Evolutionary conservation across 805 yeast species (phyloP), one percentile per base, ranked within the genome.

Genomic region (Monosporozyma siamensis): DNA sequence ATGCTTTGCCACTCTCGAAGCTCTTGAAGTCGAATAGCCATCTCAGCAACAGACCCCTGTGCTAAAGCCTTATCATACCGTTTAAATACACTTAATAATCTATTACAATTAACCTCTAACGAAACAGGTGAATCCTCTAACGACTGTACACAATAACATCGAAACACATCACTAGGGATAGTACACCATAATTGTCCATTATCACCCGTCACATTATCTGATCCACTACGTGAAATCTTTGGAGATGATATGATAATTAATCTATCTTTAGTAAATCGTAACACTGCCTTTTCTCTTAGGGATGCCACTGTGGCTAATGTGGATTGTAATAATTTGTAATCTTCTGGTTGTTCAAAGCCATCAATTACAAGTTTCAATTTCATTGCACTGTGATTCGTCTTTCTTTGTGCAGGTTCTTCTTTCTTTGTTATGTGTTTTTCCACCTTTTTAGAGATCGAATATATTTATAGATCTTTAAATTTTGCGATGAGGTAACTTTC

Each of bases 131-230:
- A 53, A 17, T 56, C 63, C 10, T 63, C 52, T 15, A 50, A 54
- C 6, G 63, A 54, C 24, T 44, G 44, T 2, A 61, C 60, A 3
- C 44, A 44, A 38, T 60, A 61, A 4, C 47, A 40, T 22, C 49
- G 48, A 36, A 61, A 61, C 4, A 56, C 58, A 49, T 59, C 63
- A 8, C 41, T 41, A 2, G 64, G 64, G 7, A 59, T 54, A 8
- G 61, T 54, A 37, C 64, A 60, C 64, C 64, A 59, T 26, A 59
- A 43, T 38, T 59, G 63, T 2, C 63, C 64, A 10, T 52, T 49
- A 32, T 32, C 24, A 24, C n/a, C 14, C 4, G 4, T 24, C 4
- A 24, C 22, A 17, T 23, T 35, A 17, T 35, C 38, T 10, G 15
- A 8, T 3, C 42, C 34, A 9, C 31, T 44, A n/a, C 26, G 39